A percentile compares a stretch with the other conserved stretches of the same genome.
phyloP scores from a whole-genome alignment of 306 rosid species.

The Mucuna pruriens region DNA sequence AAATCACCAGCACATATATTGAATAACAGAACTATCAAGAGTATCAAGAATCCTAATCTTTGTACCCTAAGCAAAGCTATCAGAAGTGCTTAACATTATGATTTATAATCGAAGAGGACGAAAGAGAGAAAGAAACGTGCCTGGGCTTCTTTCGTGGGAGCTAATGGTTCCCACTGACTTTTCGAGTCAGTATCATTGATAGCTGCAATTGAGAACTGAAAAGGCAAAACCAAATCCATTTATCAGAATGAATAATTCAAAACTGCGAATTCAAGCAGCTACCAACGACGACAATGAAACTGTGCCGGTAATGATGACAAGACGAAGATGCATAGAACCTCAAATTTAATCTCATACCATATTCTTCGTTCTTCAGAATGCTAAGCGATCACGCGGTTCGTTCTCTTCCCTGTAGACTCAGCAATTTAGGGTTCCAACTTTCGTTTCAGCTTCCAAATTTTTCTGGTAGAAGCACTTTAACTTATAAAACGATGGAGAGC shows the following conservation, averaged over 20 bases:
- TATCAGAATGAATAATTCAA: neutral
- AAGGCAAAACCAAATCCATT: neutral
- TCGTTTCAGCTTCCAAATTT: too few species aligned
- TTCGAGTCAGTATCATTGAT: slow-evolving; percentile 85
- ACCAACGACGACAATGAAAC: slow-evolving; percentile 2
- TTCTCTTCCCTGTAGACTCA: neutral
- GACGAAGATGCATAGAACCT: slow-evolving; percentile 17
- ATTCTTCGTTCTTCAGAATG: slow-evolving; percentile 27
- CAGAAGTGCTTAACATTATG: neutral
- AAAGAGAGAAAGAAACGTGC: slow-evolving; percentile 41
- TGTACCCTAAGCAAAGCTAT: neutral
- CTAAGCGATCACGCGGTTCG: neutral
- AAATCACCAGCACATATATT: neutral
- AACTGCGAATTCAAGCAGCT: slow-evolving; percentile 27
- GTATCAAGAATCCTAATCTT: neutral
- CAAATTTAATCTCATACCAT: slow-evolving; percentile 29
- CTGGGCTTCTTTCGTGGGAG: slow-evolving; percentile 99
- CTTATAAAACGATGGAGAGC: too few species aligned
- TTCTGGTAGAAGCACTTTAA: too few species aligned
- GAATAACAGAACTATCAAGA: slow-evolving; percentile 10
- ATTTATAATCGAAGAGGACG: slow-evolving; percentile 6
- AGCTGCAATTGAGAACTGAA: slow-evolving; percentile 92
- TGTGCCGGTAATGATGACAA: neutral
- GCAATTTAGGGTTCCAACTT: slow-evolving; percentile 39
- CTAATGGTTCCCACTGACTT: slow-evolving; percentile 90